A percentile compares a stretch with the other conserved stretches of the same genome.
phyloP scores from a whole-genome alignment of 2,329 filamentous ascomycete genomes.

The Aureobasidium zeae region DNA sequence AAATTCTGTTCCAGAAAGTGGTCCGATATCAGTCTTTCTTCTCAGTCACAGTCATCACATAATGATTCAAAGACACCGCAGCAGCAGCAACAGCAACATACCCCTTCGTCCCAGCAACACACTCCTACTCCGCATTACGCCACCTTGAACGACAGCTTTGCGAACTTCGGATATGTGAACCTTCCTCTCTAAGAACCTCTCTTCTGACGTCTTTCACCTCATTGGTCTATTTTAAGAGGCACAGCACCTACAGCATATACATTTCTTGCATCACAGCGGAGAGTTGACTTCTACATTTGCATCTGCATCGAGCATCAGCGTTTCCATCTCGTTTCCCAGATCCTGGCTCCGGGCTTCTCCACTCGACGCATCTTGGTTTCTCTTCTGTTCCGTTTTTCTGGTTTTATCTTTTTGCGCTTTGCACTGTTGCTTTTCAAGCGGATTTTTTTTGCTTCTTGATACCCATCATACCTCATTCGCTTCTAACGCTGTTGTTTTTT shows the following conservation, averaged over 20 bases:
- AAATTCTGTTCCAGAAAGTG: constrained; percentile 44
- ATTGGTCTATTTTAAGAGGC: constrained; percentile 1
- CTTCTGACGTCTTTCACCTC: not conserved
- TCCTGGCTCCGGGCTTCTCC: too few species aligned
- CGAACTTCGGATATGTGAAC: not conserved
- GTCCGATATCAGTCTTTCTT: constrained; percentile 42
- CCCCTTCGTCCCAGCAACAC: constrained; percentile 15
- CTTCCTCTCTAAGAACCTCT: constrained; percentile 3
- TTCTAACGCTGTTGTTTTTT: too few species aligned
- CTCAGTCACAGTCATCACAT: too few species aligned
- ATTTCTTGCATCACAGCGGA: not conserved
- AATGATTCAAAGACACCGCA: too few species aligned
- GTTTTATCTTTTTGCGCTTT: not conserved
- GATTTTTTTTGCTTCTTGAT: too few species aligned
- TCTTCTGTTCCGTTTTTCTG: constrained; percentile 2
- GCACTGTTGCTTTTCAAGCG: not conserved
- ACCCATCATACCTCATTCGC: too few species aligned
- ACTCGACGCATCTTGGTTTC: too few species aligned
- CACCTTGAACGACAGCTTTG: not conserved
- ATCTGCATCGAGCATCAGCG: constrained; percentile 8
- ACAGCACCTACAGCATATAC: not conserved
- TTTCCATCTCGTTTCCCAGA: too few species aligned
- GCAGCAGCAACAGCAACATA: constrained; percentile 16
- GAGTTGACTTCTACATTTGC: not conserved
- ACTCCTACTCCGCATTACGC: constrained; percentile 4